Conservation (phyloP, 352 stramenopile genomes). For the Phytophthora fragariaefolia region DNA sequence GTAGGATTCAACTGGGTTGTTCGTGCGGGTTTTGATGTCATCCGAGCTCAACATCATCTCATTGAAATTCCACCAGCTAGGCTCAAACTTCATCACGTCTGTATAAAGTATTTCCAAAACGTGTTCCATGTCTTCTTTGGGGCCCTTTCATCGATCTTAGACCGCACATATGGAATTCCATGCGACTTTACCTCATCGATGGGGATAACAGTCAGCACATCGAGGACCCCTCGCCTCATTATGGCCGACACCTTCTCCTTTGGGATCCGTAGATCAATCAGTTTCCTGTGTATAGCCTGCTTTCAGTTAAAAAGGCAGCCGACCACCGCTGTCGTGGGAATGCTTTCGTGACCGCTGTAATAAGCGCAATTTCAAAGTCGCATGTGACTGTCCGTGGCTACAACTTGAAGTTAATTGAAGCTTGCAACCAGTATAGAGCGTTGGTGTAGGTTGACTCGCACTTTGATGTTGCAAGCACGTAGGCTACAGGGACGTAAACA, state of each 20-base stretch:
- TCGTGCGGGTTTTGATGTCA: conserved; percentile 8
- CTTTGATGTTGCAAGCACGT: conserved; percentile 8
- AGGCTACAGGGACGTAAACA: conserved; percentile 5
- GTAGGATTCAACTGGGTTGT: conserved; percentile 11
- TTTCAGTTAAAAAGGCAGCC: background rate
- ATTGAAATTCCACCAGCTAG: conserved; percentile 9
- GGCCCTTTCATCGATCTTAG: background rate
- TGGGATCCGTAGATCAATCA: background rate
- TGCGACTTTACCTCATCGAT: background rate
- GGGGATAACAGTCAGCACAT: background rate
- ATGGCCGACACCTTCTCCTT: background rate
- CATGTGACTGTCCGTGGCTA: conserved; percentile 5
- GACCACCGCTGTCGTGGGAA: background rate
- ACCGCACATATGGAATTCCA: background rate
- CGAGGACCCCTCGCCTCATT: background rate
- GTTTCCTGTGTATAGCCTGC: background rate
- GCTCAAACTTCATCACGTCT: conserved; percentile 1
- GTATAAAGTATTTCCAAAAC: conserved; percentile 8
- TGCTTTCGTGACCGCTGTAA: background rate
- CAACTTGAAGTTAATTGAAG: conserved; percentile 2
- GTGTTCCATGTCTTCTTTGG: conserved; percentile 3
- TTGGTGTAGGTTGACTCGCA: conserved; percentile 6
- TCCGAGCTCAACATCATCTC: background rate
- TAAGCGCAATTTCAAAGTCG: conserved; percentile 5
- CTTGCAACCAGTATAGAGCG: conserved; percentile 4